phyloP scores from a whole-genome alignment of 805 yeast species.

The Candida ortonii region DNA sequence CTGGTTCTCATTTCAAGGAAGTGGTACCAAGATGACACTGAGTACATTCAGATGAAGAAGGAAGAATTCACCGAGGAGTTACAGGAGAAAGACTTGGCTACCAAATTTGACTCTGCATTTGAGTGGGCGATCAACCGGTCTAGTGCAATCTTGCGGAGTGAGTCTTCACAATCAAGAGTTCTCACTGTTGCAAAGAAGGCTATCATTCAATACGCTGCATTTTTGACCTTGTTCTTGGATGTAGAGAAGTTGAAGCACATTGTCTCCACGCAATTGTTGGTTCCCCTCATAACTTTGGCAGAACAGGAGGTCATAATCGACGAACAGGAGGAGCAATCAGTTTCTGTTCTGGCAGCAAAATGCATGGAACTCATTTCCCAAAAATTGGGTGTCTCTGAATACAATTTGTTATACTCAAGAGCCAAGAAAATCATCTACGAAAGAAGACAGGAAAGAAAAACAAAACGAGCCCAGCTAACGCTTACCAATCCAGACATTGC shows the following conservation, averaged over 20 bases:
- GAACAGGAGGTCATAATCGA: conserved; percentile 33
- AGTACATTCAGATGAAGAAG: conserved; percentile 29
- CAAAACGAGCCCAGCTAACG: conserved; percentile 72
- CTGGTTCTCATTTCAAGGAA: conserved; percentile 55
- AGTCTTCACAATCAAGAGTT: conserved; percentile 49
- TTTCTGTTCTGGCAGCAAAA: conserved; percentile 47
- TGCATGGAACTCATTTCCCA: conserved; percentile 64
- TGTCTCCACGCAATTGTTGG: conserved; percentile 34
- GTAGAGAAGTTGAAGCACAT: conserved; percentile 39
- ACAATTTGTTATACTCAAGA: conserved; percentile 54
- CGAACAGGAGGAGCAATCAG: conserved; percentile 34
- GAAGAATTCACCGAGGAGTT: conserved; percentile 26
- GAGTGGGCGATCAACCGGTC: conserved; percentile 65
- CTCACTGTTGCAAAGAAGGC: conserved; percentile 61
- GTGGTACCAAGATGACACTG: conserved; percentile 53
- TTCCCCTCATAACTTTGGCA: conserved; percentile 33
- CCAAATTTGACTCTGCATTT: conserved; percentile 41
- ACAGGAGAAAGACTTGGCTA: too few species aligned
- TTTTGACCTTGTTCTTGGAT: conserved; percentile 49
- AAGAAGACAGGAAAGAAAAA: conserved; percentile 72
- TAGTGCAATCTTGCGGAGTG: conserved; percentile 63
- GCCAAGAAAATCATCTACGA: conserved; percentile 60
- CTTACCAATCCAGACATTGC: conserved; percentile 76
- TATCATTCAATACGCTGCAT: conserved; percentile 67
- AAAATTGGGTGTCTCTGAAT: conserved; percentile 70